phyloP scores from a whole-genome alignment of 768 basidiomycete genomes.

The Amyloporia xantha region DNA sequence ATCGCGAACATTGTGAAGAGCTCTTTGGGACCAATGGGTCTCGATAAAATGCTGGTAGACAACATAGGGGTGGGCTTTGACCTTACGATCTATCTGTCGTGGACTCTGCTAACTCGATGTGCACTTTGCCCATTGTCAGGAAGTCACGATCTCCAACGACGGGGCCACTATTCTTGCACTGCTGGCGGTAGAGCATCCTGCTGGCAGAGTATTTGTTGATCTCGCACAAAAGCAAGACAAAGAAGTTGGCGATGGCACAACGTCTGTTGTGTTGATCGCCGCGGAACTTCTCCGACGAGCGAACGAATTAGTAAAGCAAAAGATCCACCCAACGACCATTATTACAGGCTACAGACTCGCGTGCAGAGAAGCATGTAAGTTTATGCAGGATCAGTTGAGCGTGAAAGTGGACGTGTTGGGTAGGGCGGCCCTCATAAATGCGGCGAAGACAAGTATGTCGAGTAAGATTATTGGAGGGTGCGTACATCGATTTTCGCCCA shows the following conservation, averaged over 20 bases:
- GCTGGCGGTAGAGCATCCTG: conserved; percentile 92
- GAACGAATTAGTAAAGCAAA: conserved; percentile 96
- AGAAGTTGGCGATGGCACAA: conserved; percentile 98
- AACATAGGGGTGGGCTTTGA: conserved; percentile 79
- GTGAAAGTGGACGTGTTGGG: conserved; percentile 93
- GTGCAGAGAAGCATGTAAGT: conserved; percentile 94
- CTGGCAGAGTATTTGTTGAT: conserved; percentile 95
- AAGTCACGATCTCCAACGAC: conserved; percentile 99
- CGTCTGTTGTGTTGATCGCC: conserved; percentile 95
- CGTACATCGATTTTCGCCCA: too few relatives aligned
- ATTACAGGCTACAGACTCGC: conserved; percentile 98
- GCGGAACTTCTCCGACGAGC: conserved; percentile 95
- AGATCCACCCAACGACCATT: conserved; percentile 98
- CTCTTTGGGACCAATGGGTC: conserved; percentile 88
- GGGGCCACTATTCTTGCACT: conserved; percentile 97
- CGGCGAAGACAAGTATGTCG: conserved; percentile 97
- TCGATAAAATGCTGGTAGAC: conserved; percentile 97
- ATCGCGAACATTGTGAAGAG: conserved; percentile 98
- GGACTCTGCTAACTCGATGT: too few relatives aligned
- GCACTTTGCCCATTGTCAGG: conserved; percentile 49
- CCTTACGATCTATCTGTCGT: too few relatives aligned
- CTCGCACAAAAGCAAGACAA: conserved; percentile 99
- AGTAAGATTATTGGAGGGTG: conserved; percentile 98
- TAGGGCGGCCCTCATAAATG: conserved; percentile 86
- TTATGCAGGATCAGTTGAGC: conserved; percentile 95